Evolutionary conservation across 257 asterid genomes (phyloP), one percentile per base, ranked within the genome.

Genomic region (Salvia miltiorrhiza): DNA sequence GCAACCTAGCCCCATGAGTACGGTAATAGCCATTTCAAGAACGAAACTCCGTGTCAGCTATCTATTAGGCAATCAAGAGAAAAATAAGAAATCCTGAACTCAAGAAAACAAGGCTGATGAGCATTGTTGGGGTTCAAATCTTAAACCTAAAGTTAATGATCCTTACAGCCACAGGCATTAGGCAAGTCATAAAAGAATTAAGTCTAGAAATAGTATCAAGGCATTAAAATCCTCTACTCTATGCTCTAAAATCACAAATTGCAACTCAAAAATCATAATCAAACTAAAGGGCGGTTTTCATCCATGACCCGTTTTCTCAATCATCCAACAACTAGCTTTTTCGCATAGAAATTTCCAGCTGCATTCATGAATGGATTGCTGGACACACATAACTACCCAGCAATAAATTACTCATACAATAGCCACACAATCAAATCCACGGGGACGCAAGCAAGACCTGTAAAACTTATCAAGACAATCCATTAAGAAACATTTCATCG

Each of bases 401-500:
- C 21, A 76, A 44, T 26, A 55, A 14, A 23, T 17, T 9, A 62
- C n/a, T 21, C 23, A 35, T 23, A 35, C 11, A 28, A 12, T 16
- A 20, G 0, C 19, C 9, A 45, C 0, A 39, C 10, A 30, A 50
- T 47, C 59, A 62, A 45, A 68, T 48, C 23, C 57, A 50, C 3
- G 52, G 47, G 17, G 39, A 55, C 21, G 35, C 35, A 30, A 35
- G 8, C 12, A 47, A 33, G 48, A 37, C 0, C 17, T 17, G 10
- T 5, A 11, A 14, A 23, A 32, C 35, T 19, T 26, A 55, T 12
- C 13, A 7, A 19, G 45, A 37, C 17, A 67, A 71, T 32, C 35
- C 48, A 60, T 16, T 57, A 19, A 63, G 13, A 58, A 47, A 13
- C 85, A 77, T 77, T 80, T 76, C 33, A 14, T 73, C 84, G 62